Percentiles rank a stretch among this genome's conserved stretches.
Conservation (phyloP, 441 rosid species). For the Adansonia grandidieri region DNA sequence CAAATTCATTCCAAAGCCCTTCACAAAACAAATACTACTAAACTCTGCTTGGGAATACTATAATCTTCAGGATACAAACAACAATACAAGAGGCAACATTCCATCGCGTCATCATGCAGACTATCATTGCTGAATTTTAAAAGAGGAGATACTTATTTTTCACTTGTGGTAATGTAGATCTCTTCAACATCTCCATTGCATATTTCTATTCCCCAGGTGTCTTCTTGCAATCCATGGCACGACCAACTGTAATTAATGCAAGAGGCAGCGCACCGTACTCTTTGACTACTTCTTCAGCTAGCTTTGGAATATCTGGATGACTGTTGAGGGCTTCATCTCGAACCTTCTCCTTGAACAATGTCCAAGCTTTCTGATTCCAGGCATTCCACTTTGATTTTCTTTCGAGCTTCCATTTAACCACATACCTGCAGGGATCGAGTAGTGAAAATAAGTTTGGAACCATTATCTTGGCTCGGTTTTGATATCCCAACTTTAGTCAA, state of each 20-base stretch:
- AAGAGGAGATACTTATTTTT: background rate
- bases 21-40: background rate
- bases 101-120: background rate
- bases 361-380: background rate
- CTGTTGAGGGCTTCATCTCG: background rate
- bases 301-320: background rate
- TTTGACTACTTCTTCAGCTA: background rate
- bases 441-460: background rate
- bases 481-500: background rate
- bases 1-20: background rate
- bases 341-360: background rate
- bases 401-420: background rate
- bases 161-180: background rate
- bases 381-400: background rate
- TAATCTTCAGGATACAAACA: background rate
- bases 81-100: background rate
- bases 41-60: background rate
- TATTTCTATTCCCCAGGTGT: background rate
- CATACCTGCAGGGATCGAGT: background rate
- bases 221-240: constrained; percentile 6
- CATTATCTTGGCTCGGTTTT: background rate
- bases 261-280: background rate
- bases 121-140: constrained; percentile 6
- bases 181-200: background rate
- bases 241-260: background rate